phyloP scores from a whole-genome alignment of 2,329 filamentous ascomycete genomes.

The Fusarium cyanostomum region DNA sequence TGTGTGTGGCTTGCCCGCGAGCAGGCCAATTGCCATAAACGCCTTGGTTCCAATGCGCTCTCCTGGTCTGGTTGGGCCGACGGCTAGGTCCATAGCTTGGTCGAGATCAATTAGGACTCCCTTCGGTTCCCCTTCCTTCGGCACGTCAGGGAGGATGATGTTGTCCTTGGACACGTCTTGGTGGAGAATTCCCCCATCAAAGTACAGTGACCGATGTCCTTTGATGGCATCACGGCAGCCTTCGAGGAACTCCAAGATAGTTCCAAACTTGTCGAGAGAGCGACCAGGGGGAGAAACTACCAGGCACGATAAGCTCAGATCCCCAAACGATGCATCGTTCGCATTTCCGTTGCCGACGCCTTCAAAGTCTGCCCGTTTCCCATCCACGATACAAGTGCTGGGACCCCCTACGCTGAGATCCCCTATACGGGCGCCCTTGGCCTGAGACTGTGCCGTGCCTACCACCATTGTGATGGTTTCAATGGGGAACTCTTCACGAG shows the following conservation, averaged over 20 bases:
- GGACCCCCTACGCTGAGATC: not conserved
- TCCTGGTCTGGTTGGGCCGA: conserved; percentile 32
- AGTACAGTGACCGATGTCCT: conserved; percentile 49
- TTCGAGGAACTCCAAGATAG: conserved; percentile 47
- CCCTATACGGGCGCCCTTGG: not conserved
- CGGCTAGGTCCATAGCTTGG: conserved; percentile 24
- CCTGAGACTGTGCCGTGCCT: not conserved
- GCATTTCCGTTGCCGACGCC: not conserved
- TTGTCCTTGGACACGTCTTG: conserved; percentile 51
- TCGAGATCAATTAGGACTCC: conserved; percentile 42
- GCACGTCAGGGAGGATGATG: conserved; percentile 47
- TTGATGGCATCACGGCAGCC: conserved; percentile 48
- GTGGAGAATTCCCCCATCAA: conserved; percentile 48
- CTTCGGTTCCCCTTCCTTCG: conserved; percentile 27
- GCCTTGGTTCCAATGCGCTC: conserved; percentile 28
- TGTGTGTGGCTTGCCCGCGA: conserved; percentile 12
- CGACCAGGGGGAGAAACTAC: conserved; percentile 26
- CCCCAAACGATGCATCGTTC: conserved; percentile 9
- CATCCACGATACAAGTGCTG: not conserved
- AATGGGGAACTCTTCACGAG: not conserved
- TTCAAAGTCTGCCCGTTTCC: not conserved
- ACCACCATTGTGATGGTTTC: not conserved
- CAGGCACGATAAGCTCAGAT: conserved; percentile 16
- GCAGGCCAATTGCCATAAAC: conserved; percentile 42
- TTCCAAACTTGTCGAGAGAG: conserved; percentile 36